Conservation (phyloP, 148 eudicot species). For the Rhododendron molle region DNA sequence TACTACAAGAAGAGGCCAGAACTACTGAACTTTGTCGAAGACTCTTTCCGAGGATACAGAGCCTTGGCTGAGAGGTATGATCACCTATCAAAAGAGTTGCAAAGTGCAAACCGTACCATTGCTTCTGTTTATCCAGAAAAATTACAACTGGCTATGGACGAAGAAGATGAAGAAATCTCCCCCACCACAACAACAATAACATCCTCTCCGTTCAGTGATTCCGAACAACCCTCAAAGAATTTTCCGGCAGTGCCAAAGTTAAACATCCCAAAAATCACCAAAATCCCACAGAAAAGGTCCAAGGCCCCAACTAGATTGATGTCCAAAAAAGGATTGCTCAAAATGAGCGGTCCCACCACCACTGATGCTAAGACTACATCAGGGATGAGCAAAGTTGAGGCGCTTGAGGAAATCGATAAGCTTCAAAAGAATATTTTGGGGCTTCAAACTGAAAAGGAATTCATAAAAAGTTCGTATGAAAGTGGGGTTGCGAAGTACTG, state of each 20-base stretch:
- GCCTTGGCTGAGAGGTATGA: conserved; percentile 88
- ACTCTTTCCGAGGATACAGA: conserved; percentile 63
- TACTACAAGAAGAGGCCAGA: conserved; percentile 88
- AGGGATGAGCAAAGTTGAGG: conserved; percentile 56
- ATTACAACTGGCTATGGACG: conserved; percentile 49
- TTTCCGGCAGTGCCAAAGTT: conserved; percentile 29
- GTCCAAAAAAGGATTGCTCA: conserved; percentile 51
- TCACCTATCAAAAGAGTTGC: conserved; percentile 68
- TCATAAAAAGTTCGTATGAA: conserved; percentile 58
- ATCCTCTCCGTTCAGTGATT: conserved; percentile 26
- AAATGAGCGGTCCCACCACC: conserved; percentile 23
- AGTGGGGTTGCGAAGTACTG: conserved; percentile 46
- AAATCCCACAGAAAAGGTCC: conserved; percentile 19
- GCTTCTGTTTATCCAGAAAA: conserved; percentile 73
- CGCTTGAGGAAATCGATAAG: conserved; percentile 47
- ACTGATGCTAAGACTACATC: conserved; percentile 24
- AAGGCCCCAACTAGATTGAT: conserved; percentile 44
- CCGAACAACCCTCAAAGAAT: conserved; percentile 14
- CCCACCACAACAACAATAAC: conserved; percentile 7
- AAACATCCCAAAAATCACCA: conserved; percentile 36
- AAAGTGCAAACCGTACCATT: conserved; percentile 74
- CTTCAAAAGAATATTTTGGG: conserved; percentile 62
- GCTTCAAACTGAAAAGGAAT: conserved; percentile 73
- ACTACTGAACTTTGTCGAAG: conserved; percentile 65
- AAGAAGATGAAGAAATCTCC: conserved; percentile 49